Evolutionary conservation across 176 grass and related monocot genomes (phyloP), one percentile per base, ranked within the genome.

Genomic region (Coix lacrymajobi): DNA sequence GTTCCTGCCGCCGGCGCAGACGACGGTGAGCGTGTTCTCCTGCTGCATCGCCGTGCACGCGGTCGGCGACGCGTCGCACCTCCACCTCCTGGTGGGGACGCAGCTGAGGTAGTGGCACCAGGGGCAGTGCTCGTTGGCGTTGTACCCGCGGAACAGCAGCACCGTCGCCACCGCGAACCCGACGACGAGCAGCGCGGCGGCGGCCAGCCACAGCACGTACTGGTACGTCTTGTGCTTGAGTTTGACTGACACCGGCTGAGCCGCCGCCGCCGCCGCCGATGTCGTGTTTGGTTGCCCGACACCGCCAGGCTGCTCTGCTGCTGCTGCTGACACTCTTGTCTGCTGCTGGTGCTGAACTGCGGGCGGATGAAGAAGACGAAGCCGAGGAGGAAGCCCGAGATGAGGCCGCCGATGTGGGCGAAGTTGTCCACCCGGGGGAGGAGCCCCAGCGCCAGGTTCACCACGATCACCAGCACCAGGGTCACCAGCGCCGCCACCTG

Each of bases 361-460:
- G 96, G 96, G 1, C 91, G 84, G 66, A 98, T 79, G 12, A 98
- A 88, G 39, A 93, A 41, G 71, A 95, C 89, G 71, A 98, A 98
- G 38, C 96, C 96, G 13, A 98, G 90, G 73, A 95, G 75, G 82
- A 98, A 95, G 48, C 96, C 96, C 2, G 96, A 98, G 54, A 92
- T 33, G 71, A 98, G 90, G 30, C 92, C 96, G 69, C 96, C 96
- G 39, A 98, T 85, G 87, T 98, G 96, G 37, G 96, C 96, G 73
- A 98, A 98, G 71, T 98, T 98, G 76, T 98, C 96, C 14, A 98
- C 92, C 17, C 85, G 75, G 0, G 96, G 96, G 19, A 98, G 91
- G 26, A 98, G 22, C 8, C 96, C 96, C 34, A 98, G 83, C 67
- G 82, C 96, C 72, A 98, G 80, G 82, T 95, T 95, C 17, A 93